Evolutionary conservation across 768 basidiomycete genomes (phyloP), one percentile per base, ranked within the genome.

Genomic region (Russula vinacea): DNA sequence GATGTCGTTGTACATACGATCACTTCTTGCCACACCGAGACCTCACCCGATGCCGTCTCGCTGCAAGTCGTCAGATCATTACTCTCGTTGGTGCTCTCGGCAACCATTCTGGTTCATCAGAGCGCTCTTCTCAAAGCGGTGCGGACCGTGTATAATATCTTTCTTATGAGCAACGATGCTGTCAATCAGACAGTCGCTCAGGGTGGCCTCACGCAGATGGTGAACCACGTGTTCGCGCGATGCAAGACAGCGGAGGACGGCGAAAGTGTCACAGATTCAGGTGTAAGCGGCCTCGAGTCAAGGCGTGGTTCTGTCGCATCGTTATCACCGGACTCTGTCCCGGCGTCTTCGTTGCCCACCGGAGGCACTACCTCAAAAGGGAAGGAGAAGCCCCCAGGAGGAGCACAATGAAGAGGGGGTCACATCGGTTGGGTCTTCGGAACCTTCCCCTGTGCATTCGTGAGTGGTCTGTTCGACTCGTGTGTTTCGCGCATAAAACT

Each of bases 121-220:
- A 97, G 94, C 5, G 90, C 93, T 13, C 80, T 99, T 50, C 83
- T 99, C 68, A 98, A 98, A 74, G 94, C 94, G 33, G 92, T 99
- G 37, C 84, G 97, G 53, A 98, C 97, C 22, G 97, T 99, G 4
- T 99, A 98, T 78, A 98, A 99, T 73, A 88, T 99, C 64, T 99
- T 98, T 74, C 80, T 99, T 32, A 81, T 98, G 64, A 94, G 92
- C 70, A 81, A 83, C 24, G 93, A 96, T 71, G 83, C 89, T 5
- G 90, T 94, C 56, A 98, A 96, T 69, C 97, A 98, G 76, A 95
- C 92, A 79, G 96, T 99, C 42, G 97, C 97, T 19, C 97, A 99
- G 75, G 97, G 96, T 22, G 94, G 95, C 19, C 83, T 99, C 19
- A 94, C 94, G 0, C 97, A 99, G 74, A 98, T 99, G 88, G 94